These are phyloP conservation scores for Leccinum truebloodii DNA, from an alignment of 768 basidiomycete genomes.

Conservation along the genomic window DNA sequence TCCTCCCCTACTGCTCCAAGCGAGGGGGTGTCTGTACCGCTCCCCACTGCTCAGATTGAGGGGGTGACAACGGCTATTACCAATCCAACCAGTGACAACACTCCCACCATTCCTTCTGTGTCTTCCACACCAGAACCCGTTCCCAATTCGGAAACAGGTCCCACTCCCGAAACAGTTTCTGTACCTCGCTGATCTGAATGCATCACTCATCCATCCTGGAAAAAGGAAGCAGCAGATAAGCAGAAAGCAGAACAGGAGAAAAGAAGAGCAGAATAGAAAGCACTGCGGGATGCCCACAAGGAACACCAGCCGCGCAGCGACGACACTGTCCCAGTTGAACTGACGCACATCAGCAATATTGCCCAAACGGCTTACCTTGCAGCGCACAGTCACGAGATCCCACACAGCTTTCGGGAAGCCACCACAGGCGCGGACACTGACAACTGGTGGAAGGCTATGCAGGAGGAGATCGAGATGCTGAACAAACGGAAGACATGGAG, in stretches of 20 bases:
- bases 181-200: too few species aligned
- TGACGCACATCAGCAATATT: neutral
- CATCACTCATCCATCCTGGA: too few species aligned
- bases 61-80: neutral
- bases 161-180: too few species aligned
- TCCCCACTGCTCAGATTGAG: neutral
- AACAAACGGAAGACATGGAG: slow-evolving; percentile 8
- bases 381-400: neutral
- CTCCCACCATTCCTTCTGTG: neutral
- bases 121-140: too few species aligned
- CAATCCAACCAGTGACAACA: neutral
- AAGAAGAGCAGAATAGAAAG: too few species aligned
- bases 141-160: too few species aligned
- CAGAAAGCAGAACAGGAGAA: too few species aligned
- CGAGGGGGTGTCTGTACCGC: too few species aligned
- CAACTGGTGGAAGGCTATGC: slow-evolving; percentile 5
- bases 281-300: too few species aligned
- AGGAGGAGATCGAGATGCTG: slow-evolving; percentile 9
- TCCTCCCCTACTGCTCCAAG: too few species aligned
- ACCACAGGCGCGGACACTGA: neutral
- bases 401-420: neutral
- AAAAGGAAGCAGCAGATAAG: too few species aligned
- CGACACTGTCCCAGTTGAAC: neutral
- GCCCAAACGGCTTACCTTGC: neutral
- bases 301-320: neutral